These are phyloP conservation scores for Yamadazyma atmosphaerica DNA, from an alignment of 1,139 yeast species.

Conservation along the genomic window DNA sequence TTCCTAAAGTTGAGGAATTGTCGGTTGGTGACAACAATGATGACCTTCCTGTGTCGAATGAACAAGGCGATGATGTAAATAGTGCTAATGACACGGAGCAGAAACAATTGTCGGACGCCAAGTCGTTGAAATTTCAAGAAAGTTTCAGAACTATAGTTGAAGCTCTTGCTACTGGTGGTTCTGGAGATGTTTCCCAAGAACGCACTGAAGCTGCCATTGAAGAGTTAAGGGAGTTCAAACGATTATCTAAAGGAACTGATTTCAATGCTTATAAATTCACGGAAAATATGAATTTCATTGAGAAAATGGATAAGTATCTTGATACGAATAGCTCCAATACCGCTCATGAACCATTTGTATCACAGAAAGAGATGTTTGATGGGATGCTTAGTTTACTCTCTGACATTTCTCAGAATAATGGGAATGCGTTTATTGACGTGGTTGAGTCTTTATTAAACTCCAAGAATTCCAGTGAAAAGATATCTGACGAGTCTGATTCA, in stretches of 20 bases:
- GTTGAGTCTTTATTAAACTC: conserved; percentile 71
- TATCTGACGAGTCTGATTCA: no score
- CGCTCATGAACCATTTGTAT: background rate
- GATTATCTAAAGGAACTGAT: conserved; percentile 16
- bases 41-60: background rate
- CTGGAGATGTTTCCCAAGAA: background rate
- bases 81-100: no score
- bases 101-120: no score
- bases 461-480: conserved; percentile 47
- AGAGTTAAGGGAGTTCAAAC: conserved; percentile 1
- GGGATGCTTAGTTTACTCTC: conserved; percentile 55
- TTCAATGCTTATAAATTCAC: conserved; percentile 26
- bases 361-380: conserved; percentile 24
- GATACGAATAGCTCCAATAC: conserved; percentile 2
- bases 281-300: background rate
- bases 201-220: conserved; percentile 1
- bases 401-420: conserved; percentile 63
- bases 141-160: background rate
- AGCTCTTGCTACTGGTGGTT: background rate
- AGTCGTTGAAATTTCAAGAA: background rate
- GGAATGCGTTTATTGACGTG: conserved; percentile 70
- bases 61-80: background rate
- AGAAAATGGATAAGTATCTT: conserved; percentile 1
- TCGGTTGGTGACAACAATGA: conserved; percentile 24
- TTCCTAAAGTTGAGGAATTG: no score